These are phyloP conservation scores for Aspergillus transmontanensis DNA, from an alignment of 2,329 filamentous ascomycete species.

Conservation along the genomic window DNA sequence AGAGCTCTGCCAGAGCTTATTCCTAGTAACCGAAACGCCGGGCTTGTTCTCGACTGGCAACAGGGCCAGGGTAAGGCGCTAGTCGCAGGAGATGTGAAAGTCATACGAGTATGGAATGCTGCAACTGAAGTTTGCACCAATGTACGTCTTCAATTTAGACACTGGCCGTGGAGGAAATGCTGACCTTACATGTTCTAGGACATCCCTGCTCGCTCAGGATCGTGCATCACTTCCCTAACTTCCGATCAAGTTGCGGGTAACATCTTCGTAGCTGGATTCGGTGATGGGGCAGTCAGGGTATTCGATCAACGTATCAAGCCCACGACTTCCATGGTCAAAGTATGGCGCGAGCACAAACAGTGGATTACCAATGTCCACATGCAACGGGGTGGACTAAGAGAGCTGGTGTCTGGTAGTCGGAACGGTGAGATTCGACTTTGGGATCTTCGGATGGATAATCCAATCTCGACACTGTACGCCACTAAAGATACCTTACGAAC, in stretches of 20 bases:
- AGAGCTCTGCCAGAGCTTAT: constrained; percentile 91
- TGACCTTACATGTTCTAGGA: constrained; percentile 54
- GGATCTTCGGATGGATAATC: constrained; percentile 87
- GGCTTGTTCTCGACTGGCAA: constrained; percentile 98
- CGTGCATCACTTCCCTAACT: constrained; percentile 92
- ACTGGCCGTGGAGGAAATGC: not conserved
- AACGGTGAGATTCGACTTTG: constrained; percentile 94
- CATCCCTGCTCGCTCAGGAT: constrained; percentile 90
- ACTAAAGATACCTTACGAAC: constrained; percentile 80
- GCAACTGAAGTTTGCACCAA: constrained; percentile 88
- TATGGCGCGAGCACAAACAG: constrained; percentile 93
- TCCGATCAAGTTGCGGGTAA: constrained; percentile 98
- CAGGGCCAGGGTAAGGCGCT: constrained; percentile 93
- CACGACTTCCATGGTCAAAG: constrained; percentile 89
- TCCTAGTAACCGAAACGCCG: constrained; percentile 89
- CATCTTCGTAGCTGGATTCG: constrained; percentile 93
- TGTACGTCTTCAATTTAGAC: constrained; percentile 39
- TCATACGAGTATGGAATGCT: constrained; percentile 95
- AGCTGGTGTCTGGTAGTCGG: constrained; percentile 85
- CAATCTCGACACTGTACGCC: constrained; percentile 72
- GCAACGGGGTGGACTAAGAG: constrained; percentile 90
- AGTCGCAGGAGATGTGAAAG: constrained; percentile 93
- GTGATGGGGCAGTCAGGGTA: constrained; percentile 89
- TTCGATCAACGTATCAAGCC: constrained; percentile 87
- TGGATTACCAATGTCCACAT: constrained; percentile 98